Conservation (phyloP, 2,329 filamentous ascomycete genomes). For the Penicillium aurantiogriseum region DNA sequence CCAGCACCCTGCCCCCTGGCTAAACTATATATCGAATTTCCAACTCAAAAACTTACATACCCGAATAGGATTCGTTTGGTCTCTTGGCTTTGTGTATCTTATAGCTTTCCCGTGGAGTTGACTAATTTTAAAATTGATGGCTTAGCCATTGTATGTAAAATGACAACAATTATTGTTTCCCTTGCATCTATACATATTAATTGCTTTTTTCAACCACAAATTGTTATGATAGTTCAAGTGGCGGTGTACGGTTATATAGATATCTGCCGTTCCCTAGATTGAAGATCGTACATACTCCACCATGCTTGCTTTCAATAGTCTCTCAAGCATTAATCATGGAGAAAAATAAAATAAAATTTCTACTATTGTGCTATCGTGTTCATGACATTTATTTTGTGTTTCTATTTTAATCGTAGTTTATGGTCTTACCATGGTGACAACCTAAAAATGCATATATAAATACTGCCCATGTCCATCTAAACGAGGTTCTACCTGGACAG, state of each 20-base stretch:
- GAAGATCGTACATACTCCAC: not conserved
- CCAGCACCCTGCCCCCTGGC: constrained; percentile 88
- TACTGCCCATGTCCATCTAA: not conserved
- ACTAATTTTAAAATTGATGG: constrained; percentile 11
- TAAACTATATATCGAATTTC: constrained; percentile 46
- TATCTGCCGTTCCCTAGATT: not conserved
- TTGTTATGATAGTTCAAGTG: not conserved
- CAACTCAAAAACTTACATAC: constrained; percentile 26
- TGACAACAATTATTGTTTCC: constrained; percentile 6
- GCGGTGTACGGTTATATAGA: not conserved
- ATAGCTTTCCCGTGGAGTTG: constrained; percentile 10
- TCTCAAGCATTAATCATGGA: not conserved
- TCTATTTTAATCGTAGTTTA: not conserved
- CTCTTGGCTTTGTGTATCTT: constrained; percentile 13
- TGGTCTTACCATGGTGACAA: not conserved
- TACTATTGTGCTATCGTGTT: too few relatives aligned
- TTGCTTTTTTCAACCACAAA: not conserved
- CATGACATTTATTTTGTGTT: not conserved
- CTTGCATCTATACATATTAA: not conserved
- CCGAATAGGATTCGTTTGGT: constrained; percentile 21
- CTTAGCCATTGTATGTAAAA: constrained; percentile 15
- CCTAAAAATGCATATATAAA: not conserved
- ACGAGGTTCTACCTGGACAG: too few relatives aligned
- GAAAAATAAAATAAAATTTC: not conserved
- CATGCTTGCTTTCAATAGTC: not conserved